These are phyloP conservation scores for Cordyceps militaris DNA, from an alignment of 2,329 filamentous ascomycete genomes.

Conservation along the genomic window DNA sequence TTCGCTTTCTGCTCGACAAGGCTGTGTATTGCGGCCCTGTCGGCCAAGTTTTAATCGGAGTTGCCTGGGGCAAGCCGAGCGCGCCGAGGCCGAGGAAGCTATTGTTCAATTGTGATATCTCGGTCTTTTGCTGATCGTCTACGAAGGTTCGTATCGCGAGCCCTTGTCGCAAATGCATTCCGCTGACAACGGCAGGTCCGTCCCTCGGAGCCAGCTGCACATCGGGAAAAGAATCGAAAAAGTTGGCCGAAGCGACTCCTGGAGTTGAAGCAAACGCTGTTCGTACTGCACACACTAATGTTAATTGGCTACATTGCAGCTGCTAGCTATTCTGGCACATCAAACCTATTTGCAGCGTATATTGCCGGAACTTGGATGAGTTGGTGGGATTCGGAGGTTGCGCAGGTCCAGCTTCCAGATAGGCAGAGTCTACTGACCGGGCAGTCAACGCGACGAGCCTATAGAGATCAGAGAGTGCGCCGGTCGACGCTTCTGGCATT, in stretches of 20 bases:
- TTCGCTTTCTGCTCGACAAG: constrained; percentile 44
- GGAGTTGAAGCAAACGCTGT: constrained; percentile 26
- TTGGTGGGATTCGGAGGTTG: constrained; percentile 47
- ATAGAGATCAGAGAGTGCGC: too few relatives aligned
- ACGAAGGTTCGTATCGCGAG: constrained; percentile 43
- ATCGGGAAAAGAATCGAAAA: constrained; percentile 20
- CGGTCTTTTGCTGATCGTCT: constrained; percentile 65
- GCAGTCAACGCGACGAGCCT: not conserved
- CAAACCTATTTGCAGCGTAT: constrained; percentile 56
- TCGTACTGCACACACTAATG: constrained; percentile 41
- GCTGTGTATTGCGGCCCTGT: constrained; percentile 63
- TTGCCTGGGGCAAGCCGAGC: constrained; percentile 63
- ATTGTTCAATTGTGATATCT: constrained; percentile 65
- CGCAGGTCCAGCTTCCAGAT: constrained; percentile 15
- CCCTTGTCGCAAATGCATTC: not conserved
- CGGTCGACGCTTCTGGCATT: not conserved
- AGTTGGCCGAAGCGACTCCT: constrained; percentile 22
- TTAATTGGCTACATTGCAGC: constrained; percentile 43
- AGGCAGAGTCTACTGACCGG: not conserved
- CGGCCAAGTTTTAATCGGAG: constrained; percentile 63
- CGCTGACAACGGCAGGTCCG: not conserved
- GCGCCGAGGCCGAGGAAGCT: constrained; percentile 41
- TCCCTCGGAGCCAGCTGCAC: constrained; percentile 49
- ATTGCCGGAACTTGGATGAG: constrained; percentile 51
- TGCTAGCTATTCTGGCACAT: constrained; percentile 54